Evolutionary conservation across 257 asterid genomes (phyloP), one percentile per base, ranked within the genome.

Genomic region (Gentiana dahurica): DNA sequence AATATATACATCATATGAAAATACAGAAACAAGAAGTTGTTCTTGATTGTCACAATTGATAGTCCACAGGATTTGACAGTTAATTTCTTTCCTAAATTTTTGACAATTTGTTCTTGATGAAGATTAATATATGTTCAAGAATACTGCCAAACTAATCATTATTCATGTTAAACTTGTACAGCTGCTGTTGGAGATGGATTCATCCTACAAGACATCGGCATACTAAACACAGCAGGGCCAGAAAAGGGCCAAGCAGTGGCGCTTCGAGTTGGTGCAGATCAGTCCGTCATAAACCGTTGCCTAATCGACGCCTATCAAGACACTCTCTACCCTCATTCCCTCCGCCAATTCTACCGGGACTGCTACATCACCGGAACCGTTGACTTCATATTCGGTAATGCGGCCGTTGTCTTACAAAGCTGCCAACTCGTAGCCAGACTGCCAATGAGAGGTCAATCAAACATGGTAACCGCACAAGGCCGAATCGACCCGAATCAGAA

Each of bases 381-480:
- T 0, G 87, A 82, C 56, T 82, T 70, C 82, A 72, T 82, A 61
- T 79, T 82, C 44, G 91, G 91, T 35, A 73, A 82, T 44, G 78
- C 86, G 0, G 90, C 90, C 0, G 81, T 72, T 0, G 86, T 82
- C 0, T 33, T 82, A 55, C 91, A 82, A 49, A 77, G 73, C 8
- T 70, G 82, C 71, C 53, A 58, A 10, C 58, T 82, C 1, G 64
- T 58, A 38, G 58, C 82, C 13, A 68, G 82, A 12, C 70, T 70
- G 34, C 87, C 84, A 0, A 51, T 57, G 78, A 12, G 38, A 15
- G 24, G 36, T 36, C 91, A 82, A 64, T 36, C 74, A 43, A 79
- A 82, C 79, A 79, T 75, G 80, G 75, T 77, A 38, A 82, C 90
- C 1, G 90, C 91, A 33, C 91, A 79, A 66, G 87, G 87, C n/a